These are phyloP conservation scores for Pyrenopolyporus hunteri DNA, from an alignment of 495 filamentous ascomycete genomes.

Conservation along the genomic window DNA sequence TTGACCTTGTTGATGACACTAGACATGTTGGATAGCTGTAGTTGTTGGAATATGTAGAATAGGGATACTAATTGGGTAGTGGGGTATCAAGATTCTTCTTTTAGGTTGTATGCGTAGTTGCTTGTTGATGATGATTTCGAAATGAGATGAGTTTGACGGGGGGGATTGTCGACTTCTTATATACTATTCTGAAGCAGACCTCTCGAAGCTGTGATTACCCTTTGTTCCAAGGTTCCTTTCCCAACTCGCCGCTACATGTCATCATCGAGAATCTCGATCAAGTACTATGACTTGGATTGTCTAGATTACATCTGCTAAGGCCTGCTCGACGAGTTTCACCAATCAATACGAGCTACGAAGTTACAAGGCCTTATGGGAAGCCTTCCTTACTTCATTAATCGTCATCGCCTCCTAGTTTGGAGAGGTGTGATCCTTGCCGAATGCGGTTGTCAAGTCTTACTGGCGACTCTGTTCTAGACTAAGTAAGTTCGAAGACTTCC, in stretches of 20 bases:
- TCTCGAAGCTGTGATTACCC: slow-evolving; percentile 8
- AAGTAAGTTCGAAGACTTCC: background rate
- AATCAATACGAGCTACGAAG: slow-evolving; percentile 17
- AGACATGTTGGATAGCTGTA: slow-evolving; percentile 61
- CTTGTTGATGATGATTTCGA: slow-evolving; percentile 1
- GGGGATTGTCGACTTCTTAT: slow-evolving; percentile 20
- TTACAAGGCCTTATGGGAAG: slow-evolving; percentile 6
- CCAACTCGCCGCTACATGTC: slow-evolving; percentile 23
- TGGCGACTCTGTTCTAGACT: slow-evolving; percentile 12
- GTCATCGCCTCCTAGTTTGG: slow-evolving; percentile 34
- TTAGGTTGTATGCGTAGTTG: slow-evolving; percentile 15
- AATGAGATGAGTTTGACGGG: background rate
- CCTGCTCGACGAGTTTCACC: slow-evolving; percentile 1
- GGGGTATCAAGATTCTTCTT: slow-evolving; percentile 15
- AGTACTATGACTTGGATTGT: slow-evolving; percentile 10
- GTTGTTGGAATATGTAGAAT: background rate
- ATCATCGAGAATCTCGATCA: slow-evolving; percentile 37
- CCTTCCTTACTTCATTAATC: slow-evolving; percentile 37
- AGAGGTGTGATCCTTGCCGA: slow-evolving; percentile 12
- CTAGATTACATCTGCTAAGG: slow-evolving; percentile 19
- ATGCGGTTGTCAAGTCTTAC: slow-evolving; percentile 14
- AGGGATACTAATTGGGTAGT: background rate
- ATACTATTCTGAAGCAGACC: slow-evolving; percentile 10
- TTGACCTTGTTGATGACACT: slow-evolving; percentile 75
- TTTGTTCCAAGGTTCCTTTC: slow-evolving; percentile 7